Conservation (phyloP, 2,329 filamentous ascomycete species). For the Kalmusia sp. region DNA sequence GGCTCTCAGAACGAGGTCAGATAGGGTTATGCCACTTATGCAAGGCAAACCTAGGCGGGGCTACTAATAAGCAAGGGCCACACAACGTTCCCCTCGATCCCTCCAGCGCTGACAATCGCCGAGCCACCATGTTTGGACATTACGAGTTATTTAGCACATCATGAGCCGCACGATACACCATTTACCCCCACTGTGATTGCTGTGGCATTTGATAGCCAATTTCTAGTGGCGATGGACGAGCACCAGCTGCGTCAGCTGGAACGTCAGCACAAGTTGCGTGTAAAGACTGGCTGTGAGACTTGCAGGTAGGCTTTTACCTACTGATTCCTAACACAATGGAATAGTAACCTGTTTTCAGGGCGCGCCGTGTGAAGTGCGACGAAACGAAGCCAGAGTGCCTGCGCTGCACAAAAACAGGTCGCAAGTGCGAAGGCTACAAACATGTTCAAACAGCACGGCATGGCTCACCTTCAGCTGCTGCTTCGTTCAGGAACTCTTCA, state of each 20-base stretch:
- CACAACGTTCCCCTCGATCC: conserved; percentile 6
- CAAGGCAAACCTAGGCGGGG: conserved; percentile 5
- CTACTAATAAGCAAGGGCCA: conserved; percentile 6
- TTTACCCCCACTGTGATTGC: neutral
- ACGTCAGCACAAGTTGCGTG: conserved; percentile 35
- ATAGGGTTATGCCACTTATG: conserved; percentile 2
- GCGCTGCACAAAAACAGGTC: conserved; percentile 45
- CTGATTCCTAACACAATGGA: neutral
- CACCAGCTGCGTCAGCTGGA: conserved; percentile 31
- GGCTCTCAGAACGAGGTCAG: neutral
- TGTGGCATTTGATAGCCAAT: conserved; percentile 5
- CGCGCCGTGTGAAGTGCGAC: conserved; percentile 47
- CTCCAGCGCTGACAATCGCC: conserved; percentile 4
- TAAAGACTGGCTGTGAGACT: conserved; percentile 39
- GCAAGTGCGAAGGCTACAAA: conserved; percentile 47
- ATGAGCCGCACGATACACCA: conserved; percentile 7
- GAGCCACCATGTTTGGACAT: conserved; percentile 2
- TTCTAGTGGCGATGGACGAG: conserved; percentile 28
- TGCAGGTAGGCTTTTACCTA: conserved; percentile 28
- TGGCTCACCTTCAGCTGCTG: conserved; percentile 23
- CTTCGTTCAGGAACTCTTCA: conserved; percentile 33
- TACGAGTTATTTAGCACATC: conserved; percentile 8
- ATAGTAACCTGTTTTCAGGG: conserved; percentile 20
- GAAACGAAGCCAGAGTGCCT: conserved; percentile 41
- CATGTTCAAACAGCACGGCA: conserved; percentile 20